These are phyloP conservation scores for Colletotrichum eremochloae DNA, from an alignment of 2,329 filamentous ascomycete species.

Conservation along the genomic window DNA sequence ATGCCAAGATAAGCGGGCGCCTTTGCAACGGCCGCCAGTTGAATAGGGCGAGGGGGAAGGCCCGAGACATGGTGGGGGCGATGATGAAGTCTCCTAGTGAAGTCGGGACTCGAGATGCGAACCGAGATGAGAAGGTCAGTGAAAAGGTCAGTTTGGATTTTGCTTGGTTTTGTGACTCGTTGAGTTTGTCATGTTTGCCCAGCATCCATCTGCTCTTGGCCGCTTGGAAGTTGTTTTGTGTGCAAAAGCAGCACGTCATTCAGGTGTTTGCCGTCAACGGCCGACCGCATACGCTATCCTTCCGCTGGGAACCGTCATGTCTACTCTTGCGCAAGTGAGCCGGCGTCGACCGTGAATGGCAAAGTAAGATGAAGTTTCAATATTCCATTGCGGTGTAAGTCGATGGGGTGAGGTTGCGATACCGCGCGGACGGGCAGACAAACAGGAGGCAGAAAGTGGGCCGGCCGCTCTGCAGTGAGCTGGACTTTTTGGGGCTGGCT, in stretches of 20 bases:
- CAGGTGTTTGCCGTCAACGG: background rate
- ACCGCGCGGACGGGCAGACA: background rate
- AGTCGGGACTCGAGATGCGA: constrained; percentile 1
- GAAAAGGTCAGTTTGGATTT: background rate
- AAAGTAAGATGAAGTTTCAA: background rate
- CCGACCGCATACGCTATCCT: background rate
- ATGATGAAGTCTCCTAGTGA: constrained; percentile 1
- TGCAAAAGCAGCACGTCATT: background rate
- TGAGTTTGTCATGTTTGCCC: background rate
- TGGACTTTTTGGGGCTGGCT: background rate
- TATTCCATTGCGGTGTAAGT: background rate
- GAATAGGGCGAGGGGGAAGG: background rate
- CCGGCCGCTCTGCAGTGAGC: background rate
- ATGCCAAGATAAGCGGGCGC: constrained; percentile 24
- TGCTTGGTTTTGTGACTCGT: constrained; percentile 10
- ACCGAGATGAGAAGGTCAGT: constrained; percentile 25
- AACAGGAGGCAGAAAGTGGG: constrained; percentile 15
- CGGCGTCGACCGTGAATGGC: background rate
- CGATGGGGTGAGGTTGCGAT: background rate
- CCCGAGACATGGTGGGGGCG: background rate
- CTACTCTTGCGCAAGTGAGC: background rate
- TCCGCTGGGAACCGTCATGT: background rate
- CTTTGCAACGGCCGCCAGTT: background rate
- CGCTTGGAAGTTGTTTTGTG: background rate
- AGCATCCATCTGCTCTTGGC: background rate